Conservation (phyloP, 192 early-diverging fungal species). For the Coemansia sp. region DNA sequence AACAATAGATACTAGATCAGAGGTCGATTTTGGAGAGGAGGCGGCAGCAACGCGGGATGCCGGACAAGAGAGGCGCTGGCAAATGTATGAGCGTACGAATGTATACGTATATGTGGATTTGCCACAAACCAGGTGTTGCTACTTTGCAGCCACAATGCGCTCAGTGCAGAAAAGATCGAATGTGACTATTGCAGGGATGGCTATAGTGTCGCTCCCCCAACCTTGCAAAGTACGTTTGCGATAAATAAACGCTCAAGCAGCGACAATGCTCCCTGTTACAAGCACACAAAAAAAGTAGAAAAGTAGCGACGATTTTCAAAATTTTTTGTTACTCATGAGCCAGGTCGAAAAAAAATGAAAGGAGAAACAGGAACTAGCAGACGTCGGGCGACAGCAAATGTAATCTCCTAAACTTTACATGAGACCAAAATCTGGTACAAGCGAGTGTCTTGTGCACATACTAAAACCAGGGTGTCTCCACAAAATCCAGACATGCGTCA, state of each 20-base stretch:
- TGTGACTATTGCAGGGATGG: neutral
- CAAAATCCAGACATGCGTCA: neutral
- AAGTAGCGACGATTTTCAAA: neutral
- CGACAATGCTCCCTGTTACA: neutral
- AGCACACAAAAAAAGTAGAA: neutral
- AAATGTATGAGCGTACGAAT: neutral
- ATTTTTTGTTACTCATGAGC: neutral
- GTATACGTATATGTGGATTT: neutral
- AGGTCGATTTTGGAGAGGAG: neutral
- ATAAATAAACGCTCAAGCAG: neutral
- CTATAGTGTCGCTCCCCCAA: slow-evolving; percentile 1
- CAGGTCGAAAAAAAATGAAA: neutral
- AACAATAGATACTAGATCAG: neutral
- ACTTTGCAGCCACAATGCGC: slow-evolving; percentile 1
- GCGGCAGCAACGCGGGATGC: neutral
- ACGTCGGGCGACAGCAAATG: neutral
- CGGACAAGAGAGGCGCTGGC: neutral
- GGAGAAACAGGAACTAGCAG: slow-evolving; percentile 5
- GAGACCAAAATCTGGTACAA: slow-evolving; percentile 3
- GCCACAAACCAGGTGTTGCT: neutral
- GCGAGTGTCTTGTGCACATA: slow-evolving; percentile 1
- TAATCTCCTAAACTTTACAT: neutral
- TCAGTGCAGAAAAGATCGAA: neutral
- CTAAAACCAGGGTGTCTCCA: neutral
- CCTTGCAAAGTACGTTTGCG: neutral